Evolutionary conservation across 495 filamentous ascomycete genomes (phyloP).

Genomic region (Tuber microsphaerosporum): DNA sequence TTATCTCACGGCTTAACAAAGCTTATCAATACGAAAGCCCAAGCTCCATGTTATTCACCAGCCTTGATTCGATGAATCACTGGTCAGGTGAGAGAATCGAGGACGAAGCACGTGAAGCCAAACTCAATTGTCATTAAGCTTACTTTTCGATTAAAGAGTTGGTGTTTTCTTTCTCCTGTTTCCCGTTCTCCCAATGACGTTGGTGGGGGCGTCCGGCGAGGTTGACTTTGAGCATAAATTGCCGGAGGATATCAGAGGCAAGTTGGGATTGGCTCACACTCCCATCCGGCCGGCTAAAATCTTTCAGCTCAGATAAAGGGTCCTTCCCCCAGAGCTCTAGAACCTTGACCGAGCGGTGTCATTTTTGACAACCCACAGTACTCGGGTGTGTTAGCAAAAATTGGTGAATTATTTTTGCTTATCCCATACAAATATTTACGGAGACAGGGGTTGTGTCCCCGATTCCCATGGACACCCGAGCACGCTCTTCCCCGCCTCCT

Average conservation of each 20-base stretch:
- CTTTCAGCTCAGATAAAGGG: not conserved
- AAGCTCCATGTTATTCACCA: not conserved
- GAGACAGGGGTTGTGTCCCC: not conserved
- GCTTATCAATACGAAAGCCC: not conserved
- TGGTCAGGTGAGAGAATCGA: not conserved
- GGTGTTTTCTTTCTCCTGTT: not conserved
- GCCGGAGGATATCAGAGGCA: not conserved
- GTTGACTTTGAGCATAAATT: not conserved
- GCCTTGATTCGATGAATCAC: not conserved
- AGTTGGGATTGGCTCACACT: not conserved
- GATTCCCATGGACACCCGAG: not conserved
- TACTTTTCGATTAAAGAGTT: not conserved
- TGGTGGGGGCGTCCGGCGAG: not conserved
- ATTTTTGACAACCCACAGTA: not conserved
- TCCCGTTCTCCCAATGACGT: not conserved
- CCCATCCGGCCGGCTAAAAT: not conserved
- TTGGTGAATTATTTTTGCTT: not conserved
- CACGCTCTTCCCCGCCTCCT: not conserved
- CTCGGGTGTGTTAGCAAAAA: not conserved
- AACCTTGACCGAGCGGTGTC: not conserved
- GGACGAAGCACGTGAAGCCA: not conserved
- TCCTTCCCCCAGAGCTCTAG: not conserved
- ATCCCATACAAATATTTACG: not conserved
- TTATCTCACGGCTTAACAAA: not conserved
- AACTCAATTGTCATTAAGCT: not conserved